A percentile compares a stretch with the other conserved stretches of the same genome.
phyloP scores from a whole-genome alignment of 129 eudicot genomes.

The Dittrichia graveolens region DNA sequence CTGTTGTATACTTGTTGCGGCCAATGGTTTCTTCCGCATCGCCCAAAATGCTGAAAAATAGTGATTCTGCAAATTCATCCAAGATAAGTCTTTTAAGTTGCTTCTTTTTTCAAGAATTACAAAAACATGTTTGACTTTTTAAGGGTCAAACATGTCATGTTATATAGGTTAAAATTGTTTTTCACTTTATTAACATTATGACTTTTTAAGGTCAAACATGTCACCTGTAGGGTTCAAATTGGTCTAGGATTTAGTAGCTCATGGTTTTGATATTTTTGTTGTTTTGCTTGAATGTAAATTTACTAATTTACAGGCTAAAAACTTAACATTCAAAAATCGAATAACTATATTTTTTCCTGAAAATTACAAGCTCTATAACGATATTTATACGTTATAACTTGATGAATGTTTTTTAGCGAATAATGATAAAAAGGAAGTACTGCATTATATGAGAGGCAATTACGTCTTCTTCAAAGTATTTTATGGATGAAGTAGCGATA shows the following conservation, averaged over 20 bases:
- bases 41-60: constrained; percentile 90
- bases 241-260: background rate
- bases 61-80: constrained; percentile 58
- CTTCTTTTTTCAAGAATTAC: background rate
- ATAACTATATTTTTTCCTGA: too few species aligned
- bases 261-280: too few species aligned
- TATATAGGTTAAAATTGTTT: background rate
- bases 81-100: background rate
- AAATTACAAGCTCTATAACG: too few species aligned
- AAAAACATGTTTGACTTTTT: background rate
- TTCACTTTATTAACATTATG: background rate
- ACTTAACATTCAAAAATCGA: too few species aligned
- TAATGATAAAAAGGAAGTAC: too few species aligned
- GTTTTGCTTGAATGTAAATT: too few species aligned
- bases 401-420: too few species aligned
- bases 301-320: too few species aligned
- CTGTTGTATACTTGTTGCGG: constrained; percentile 21
- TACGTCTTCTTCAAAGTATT: too few species aligned
- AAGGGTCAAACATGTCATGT: background rate
- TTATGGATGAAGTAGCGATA: too few species aligned
- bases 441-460: too few species aligned
- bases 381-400: too few species aligned
- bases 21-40: constrained; percentile 63
- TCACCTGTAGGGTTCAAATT: background rate
- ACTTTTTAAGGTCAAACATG: constrained; percentile 17